Conservation (phyloP, 2,329 filamentous ascomycete species). For the Trichophyton rubrum region DNA sequence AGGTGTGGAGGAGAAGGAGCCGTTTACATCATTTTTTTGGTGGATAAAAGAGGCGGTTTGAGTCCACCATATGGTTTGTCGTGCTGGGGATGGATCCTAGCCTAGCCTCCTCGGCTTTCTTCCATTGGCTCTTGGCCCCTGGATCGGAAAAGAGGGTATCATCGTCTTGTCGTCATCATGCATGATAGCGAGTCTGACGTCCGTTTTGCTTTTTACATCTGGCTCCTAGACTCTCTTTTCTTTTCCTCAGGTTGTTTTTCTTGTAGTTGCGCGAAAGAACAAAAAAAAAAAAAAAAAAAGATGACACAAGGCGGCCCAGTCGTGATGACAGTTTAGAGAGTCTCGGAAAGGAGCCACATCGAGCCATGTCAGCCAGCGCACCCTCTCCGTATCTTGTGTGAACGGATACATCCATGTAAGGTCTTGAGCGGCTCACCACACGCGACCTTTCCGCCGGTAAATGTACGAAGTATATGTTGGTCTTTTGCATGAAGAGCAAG, state of each 20-base stretch:
- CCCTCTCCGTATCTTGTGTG: neutral
- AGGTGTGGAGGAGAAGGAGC: neutral
- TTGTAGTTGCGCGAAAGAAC: neutral
- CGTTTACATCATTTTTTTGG: neutral
- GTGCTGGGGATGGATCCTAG: neutral
- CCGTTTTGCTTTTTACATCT: neutral
- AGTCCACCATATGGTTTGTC: neutral
- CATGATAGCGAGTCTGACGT: constrained; percentile 3
- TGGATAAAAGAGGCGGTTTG: constrained; percentile 1
- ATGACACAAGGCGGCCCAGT: neutral
- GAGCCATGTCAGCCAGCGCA: neutral
- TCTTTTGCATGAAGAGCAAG: neutral
- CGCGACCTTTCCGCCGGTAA: constrained; percentile 2
- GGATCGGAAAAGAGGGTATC: constrained; percentile 8
- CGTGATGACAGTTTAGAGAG: neutral
- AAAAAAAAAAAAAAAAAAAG: neutral
- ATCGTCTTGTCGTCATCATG: constrained; percentile 11
- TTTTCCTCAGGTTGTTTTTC: neutral
- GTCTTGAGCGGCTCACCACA: constrained; percentile 1
- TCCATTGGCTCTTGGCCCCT: constrained; percentile 2
- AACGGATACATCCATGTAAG: neutral
- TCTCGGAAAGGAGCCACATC: neutral
- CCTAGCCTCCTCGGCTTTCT: neutral
- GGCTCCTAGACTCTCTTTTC: neutral
- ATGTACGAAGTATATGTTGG: neutral